A percentile compares a stretch with the other conserved stretches of the same genome.
Evolutionary conservation across 257 asterid genomes (phyloP).

Genomic region (Paulownia fortunei): DNA sequence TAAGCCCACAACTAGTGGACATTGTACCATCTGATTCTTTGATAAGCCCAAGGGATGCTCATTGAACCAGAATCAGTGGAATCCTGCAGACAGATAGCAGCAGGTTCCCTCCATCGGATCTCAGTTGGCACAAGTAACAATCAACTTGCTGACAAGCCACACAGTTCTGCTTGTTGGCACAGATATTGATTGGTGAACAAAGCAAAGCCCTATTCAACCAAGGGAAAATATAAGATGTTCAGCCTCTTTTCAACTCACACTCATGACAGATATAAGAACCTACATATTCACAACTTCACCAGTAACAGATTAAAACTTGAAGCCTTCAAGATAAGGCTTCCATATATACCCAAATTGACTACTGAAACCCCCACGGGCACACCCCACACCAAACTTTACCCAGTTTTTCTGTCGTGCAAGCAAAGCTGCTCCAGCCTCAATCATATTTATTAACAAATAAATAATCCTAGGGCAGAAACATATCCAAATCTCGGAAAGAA

Average conservation of each 20-base stretch:
- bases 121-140: not conserved
- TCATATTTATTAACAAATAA: too few relatives aligned
- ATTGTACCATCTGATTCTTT: slow-evolving; percentile 1
- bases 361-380: too few relatives aligned
- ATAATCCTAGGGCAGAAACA: not conserved
- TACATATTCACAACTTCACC: not conserved
- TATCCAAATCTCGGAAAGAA: not conserved
- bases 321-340: not conserved
- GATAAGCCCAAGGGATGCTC: slow-evolving; percentile 25
- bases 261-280: not conserved
- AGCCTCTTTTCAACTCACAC: not conserved
- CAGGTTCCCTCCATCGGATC: not conserved
- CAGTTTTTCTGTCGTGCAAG: too few relatives aligned
- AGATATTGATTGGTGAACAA: not conserved
- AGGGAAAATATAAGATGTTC: not conserved
- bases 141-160: not conserved
- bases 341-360: not conserved
- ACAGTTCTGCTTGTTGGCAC: not conserved
- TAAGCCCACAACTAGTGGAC: slow-evolving; percentile 31
- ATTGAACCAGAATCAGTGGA: not conserved
- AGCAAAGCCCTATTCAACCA: not conserved
- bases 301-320: slow-evolving; percentile 5
- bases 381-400: too few relatives aligned
- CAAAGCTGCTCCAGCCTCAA: too few relatives aligned
- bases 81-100: not conserved